Conservation (phyloP, 1,284 basidiomycete species). For the Apiotrichum montevideense region DNA sequence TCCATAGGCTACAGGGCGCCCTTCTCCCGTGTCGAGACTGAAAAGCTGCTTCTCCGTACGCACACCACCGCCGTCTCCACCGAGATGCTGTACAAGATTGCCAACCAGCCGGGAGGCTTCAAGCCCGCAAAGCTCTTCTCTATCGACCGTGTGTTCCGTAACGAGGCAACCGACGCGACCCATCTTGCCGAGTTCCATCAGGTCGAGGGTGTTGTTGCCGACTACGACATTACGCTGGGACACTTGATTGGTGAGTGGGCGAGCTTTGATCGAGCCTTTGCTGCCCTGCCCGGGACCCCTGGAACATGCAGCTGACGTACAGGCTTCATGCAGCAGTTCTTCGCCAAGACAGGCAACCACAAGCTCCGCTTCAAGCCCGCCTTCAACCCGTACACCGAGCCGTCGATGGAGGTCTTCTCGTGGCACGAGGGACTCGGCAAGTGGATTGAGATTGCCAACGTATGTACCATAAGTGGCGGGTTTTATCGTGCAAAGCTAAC, state of each 20-base stretch:
- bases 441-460: slow-evolving; percentile 81
- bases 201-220: slow-evolving; percentile 98
- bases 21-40: slow-evolving; percentile 86
- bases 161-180: slow-evolving; percentile 98
- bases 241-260: slow-evolving; percentile 75
- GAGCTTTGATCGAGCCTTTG: too few relatives aligned
- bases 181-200: slow-evolving; percentile 99
- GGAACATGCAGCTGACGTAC: neutral
- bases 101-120: slow-evolving; percentile 70
- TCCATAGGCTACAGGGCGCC: slow-evolving; percentile 98
- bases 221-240: slow-evolving; percentile 87
- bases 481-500: slow-evolving; percentile 7
- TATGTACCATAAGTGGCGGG: slow-evolving; percentile 19
- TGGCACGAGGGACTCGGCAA: slow-evolving; percentile 91
- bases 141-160: slow-evolving; percentile 97
- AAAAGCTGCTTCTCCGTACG: slow-evolving; percentile 86
- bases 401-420: slow-evolving; percentile 98
- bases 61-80: slow-evolving; percentile 96
- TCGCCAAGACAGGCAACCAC: slow-evolving; percentile 93
- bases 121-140: slow-evolving; percentile 94
- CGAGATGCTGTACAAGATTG: slow-evolving; percentile 89
- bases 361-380: slow-evolving; percentile 90
- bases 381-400: slow-evolving; percentile 80
- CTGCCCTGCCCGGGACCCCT: too few relatives aligned
- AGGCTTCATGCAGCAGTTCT: slow-evolving; percentile 99